Evolutionary conservation across 257 asterid genomes (phyloP).

Genomic region (Solanum lignicaule): DNA sequence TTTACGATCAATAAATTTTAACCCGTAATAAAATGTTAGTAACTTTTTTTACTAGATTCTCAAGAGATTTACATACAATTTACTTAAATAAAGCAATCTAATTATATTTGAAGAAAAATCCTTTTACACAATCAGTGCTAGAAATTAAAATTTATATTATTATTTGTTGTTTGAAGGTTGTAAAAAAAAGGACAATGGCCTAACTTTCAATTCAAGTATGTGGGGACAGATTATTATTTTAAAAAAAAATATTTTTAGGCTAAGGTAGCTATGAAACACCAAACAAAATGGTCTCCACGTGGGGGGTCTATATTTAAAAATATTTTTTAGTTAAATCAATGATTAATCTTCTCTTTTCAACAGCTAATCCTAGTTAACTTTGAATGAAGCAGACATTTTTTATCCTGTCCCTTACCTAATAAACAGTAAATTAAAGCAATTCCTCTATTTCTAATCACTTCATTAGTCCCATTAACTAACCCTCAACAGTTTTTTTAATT

Average conservation of each 20-base stretch:
- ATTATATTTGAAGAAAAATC: too few species aligned
- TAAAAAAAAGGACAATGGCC: neutral
- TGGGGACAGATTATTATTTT: neutral
- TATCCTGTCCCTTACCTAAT: neutral
- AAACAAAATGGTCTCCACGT: slow-evolving; percentile 30
- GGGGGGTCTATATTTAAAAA: slow-evolving; percentile 18
- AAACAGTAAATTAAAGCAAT: neutral
- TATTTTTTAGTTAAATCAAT: neutral
- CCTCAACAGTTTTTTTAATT: slow-evolving; percentile 1
- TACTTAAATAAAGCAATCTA: neutral
- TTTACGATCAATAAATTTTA: neutral
- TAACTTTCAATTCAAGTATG: neutral
- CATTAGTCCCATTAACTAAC: neutral
- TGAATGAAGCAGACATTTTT: neutral
- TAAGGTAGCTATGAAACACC: slow-evolving; percentile 10
- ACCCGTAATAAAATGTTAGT: neutral
- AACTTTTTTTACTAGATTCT: neutral
- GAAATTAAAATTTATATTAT: neutral
- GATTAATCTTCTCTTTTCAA: neutral
- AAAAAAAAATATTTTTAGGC: neutral
- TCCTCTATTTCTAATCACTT: slow-evolving; percentile 4
- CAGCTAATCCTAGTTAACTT: neutral
- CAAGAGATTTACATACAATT: neutral
- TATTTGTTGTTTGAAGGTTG: neutral
- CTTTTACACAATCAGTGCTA: neutral